phyloP scores from a whole-genome alignment of 2,329 filamentous ascomycete species.

The Bipolaris zeicola region DNA sequence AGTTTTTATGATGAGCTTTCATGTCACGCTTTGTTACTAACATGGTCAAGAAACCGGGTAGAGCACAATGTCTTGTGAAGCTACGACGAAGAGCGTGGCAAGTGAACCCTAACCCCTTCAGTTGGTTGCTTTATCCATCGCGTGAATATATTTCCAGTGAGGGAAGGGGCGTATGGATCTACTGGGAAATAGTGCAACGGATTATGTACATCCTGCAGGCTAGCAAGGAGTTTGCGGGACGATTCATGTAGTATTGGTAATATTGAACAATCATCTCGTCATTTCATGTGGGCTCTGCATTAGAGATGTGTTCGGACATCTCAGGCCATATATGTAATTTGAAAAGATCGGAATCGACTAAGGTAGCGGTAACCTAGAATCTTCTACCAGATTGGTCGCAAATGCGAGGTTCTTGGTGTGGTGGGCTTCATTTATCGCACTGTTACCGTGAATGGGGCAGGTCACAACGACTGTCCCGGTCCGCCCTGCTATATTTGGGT shows the following conservation, averaged over 20 bases:
- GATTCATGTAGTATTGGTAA: background rate
- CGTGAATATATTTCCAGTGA: background rate
- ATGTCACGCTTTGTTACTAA: conserved; percentile 13
- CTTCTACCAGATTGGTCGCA: background rate
- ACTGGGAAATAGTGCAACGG: background rate
- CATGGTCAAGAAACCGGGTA: conserved; percentile 30
- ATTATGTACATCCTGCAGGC: background rate
- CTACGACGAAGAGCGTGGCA: background rate
- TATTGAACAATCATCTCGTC: background rate
- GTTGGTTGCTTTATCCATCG: no score
- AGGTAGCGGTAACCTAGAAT: background rate
- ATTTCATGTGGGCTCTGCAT: no score
- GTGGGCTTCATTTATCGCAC: background rate
- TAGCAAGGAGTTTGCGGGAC: background rate
- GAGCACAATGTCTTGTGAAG: background rate
- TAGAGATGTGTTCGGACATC: background rate
- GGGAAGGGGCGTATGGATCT: background rate
- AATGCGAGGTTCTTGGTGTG: background rate
- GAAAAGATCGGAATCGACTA: background rate
- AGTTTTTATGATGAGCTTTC: conserved; percentile 24
- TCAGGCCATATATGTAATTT: background rate
- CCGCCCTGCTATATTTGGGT: conserved; percentile 2
- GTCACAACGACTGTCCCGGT: background rate
- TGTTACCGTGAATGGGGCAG: background rate
- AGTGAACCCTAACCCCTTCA: background rate